Evolutionary conservation across 2,329 filamentous ascomycete genomes (phyloP).

Genomic region (Diplodia sapinea): DNA sequence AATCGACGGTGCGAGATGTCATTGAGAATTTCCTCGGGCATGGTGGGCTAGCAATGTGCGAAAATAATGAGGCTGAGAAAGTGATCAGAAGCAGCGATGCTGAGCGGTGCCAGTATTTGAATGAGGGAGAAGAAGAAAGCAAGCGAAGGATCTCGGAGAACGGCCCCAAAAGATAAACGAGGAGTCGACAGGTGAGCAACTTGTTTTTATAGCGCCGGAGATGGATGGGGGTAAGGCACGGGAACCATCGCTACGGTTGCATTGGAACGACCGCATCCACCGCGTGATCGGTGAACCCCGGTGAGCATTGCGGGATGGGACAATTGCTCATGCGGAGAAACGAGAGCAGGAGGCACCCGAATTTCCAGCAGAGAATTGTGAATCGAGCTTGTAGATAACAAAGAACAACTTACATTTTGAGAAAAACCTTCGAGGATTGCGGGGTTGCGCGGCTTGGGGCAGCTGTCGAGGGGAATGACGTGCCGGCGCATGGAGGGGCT

Average conservation of each 20-base stretch:
- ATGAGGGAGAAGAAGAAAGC: not conserved
- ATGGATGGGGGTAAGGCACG: constrained; percentile 19
- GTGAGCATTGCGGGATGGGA: constrained; percentile 2
- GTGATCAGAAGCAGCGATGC: not conserved
- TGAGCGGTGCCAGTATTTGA: not conserved
- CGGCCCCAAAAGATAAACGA: constrained; percentile 1
- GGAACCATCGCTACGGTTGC: constrained; percentile 17
- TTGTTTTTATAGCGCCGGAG: constrained; percentile 25
- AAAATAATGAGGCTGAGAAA: not conserved
- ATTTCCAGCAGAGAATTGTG: constrained; percentile 2
- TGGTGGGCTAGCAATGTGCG: constrained; percentile 35
- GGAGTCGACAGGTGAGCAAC: not conserved
- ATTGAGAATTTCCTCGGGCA: constrained; percentile 68
- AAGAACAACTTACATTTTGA: constrained; percentile 5
- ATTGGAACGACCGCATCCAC: constrained; percentile 28
- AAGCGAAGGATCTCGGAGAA: not conserved
- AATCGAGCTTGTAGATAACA: not conserved
- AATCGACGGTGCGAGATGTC: constrained; percentile 96
- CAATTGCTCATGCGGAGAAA: not conserved
- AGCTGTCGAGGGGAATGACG: constrained; percentile 13
- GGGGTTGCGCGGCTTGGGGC: not conserved
- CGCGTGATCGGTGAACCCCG: constrained; percentile 30
- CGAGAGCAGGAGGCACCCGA: too few species aligned
- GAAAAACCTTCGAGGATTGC: constrained; percentile 5
- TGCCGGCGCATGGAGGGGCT: constrained; percentile 21